Conservation (phyloP, 192 early-diverging fungal genomes). For the Entrophospora sp. region DNA sequence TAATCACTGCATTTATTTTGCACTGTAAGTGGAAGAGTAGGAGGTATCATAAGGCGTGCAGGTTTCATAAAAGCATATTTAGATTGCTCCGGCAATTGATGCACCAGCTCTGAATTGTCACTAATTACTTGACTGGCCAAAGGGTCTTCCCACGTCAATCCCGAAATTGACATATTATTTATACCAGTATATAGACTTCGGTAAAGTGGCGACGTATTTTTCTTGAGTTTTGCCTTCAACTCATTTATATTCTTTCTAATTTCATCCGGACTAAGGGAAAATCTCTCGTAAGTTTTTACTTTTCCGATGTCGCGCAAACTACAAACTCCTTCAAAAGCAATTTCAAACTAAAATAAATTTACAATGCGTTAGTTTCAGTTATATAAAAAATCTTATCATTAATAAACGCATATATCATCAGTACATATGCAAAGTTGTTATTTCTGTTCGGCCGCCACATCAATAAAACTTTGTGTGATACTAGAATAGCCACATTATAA, state of each 20-base stretch:
- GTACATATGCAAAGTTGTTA: not conserved
- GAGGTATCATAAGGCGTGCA: not conserved
- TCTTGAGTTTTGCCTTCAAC: not conserved
- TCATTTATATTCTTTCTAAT: not conserved
- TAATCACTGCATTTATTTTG: not conserved
- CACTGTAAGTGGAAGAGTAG: not conserved
- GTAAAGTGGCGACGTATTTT: not conserved
- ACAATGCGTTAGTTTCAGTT: not conserved
- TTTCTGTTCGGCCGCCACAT: not conserved
- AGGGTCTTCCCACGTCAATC: not conserved
- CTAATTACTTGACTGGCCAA: conserved; percentile 4
- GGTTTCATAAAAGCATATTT: not conserved
- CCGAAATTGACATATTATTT: not conserved
- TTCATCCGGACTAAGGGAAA: not conserved
- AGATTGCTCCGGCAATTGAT: not conserved
- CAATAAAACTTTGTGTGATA: not conserved
- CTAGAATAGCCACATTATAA: not conserved
- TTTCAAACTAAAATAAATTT: not conserved
- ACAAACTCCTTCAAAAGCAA: not conserved
- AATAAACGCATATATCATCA: not conserved
- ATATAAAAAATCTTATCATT: not conserved
- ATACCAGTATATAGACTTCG: not conserved
- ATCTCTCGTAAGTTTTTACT: not conserved
- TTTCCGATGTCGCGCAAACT: not conserved
- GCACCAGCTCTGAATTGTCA: not conserved